Evolutionary conservation across 495 filamentous ascomycete genomes (phyloP).

Genomic region (Neurospora sp.): DNA sequence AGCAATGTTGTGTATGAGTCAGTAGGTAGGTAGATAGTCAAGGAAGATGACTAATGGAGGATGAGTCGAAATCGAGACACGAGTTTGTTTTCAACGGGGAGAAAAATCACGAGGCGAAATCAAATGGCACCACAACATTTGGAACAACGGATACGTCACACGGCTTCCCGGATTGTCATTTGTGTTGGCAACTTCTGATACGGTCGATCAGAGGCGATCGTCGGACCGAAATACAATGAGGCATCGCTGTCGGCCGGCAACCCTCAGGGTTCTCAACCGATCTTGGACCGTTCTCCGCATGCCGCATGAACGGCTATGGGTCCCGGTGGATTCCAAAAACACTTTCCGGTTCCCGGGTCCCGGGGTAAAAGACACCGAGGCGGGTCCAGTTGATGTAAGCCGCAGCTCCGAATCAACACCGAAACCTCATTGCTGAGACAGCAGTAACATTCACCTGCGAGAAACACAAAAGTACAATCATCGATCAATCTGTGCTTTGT

Average conservation of each 20-base stretch:
- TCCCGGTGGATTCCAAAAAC: not conserved
- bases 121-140: not conserved
- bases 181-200: not conserved
- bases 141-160: not conserved
- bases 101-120: not conserved
- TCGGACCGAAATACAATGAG: not conserved
- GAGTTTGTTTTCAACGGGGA: not conserved
- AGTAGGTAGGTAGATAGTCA: not conserved
- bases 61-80: not conserved
- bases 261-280: not conserved
- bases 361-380: not conserved
- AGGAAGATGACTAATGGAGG: not conserved
- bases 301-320: not conserved
- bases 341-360: not conserved
- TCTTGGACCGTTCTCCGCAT: not conserved
- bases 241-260: not conserved
- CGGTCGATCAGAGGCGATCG: not conserved
- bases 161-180: not conserved
- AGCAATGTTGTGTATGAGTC: not conserved
- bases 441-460: not conserved
- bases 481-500: not conserved
- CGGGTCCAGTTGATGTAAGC: not conserved
- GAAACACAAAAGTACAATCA: not conserved
- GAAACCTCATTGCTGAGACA: not conserved
- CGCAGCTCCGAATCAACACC: not conserved